Conservation (phyloP, 495 filamentous ascomycete genomes). For the Parathielavia hyrcaniae region DNA sequence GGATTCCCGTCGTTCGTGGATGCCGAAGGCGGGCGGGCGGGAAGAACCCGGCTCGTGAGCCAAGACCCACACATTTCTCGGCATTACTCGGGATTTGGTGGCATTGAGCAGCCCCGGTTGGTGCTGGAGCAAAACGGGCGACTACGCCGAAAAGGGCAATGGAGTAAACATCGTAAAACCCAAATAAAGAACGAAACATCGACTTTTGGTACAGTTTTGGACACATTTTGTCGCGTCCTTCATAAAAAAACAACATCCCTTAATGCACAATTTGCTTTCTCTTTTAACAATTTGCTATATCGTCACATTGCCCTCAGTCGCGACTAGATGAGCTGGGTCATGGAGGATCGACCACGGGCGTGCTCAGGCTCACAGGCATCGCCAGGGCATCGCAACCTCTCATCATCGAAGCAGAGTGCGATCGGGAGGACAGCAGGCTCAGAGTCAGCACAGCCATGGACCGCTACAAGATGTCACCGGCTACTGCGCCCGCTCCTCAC, state of each 20-base stretch:
- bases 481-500: slow-evolving; percentile 51
- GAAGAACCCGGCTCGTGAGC: slow-evolving; percentile 21
- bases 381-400: slow-evolving; percentile 4
- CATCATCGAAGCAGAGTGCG: slow-evolving; percentile 10
- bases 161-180: slow-evolving; percentile 16
- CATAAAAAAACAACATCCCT: background rate
- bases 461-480: slow-evolving; percentile 50
- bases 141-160: slow-evolving; percentile 22
- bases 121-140: too few species aligned
- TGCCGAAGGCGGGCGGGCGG: slow-evolving; percentile 14
- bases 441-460: slow-evolving; percentile 42
- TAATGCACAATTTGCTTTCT: background rate
- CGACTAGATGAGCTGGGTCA: background rate
- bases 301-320: background rate
- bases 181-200: background rate
- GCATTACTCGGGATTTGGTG: slow-evolving; percentile 13
- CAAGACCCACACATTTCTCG: slow-evolving; percentile 16
- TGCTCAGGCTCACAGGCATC: background rate
- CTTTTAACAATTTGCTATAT: background rate
- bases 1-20: too few species aligned
- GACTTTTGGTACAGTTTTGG: background rate
- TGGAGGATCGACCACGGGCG: background rate
- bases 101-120: background rate
- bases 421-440: background rate
- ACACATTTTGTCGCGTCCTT: background rate